Evolutionary conservation across 129 eudicot species (phyloP), one percentile per base, ranked within the genome.

Genomic region (Centaurea solstitialis): DNA sequence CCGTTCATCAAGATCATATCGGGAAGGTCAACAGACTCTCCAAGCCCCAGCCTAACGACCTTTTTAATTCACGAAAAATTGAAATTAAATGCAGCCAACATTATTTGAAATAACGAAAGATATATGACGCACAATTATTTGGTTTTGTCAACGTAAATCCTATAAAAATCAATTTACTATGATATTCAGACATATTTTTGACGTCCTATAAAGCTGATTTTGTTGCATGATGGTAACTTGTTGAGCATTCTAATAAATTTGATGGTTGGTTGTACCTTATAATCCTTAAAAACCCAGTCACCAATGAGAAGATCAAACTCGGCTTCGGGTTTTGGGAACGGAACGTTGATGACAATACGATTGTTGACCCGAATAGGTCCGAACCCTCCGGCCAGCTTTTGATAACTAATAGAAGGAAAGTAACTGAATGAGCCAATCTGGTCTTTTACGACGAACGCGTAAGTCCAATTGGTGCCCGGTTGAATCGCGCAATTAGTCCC

Each of bases 261-360:
- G 7, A 35, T 9, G 15, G 22, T 47, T 4, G 45, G 3, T 21
- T 11, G 77, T 79, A 91, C 97, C 97, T 85, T 85, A 77, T 84
- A 92, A 72, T 85, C 84, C 1, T 74, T 24, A 38, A 61, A 22
- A 74, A 43, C 82, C 97, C 92, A 92, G 73, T 92, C 97, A 18
- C 97, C 91, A 4, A 90, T 83, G 20, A 92, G 97, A 75, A 92
- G 94, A 82, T 92, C 97, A 74, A 82, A 92, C 68, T 92, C 97
- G 15, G 92, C 94, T 86, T 88, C 93, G 9, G 97, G 97, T 84
- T 83, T 92, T 1, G 97, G 89, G 75, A 90, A 92, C 9, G 97
- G 97, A 43, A 92, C 93, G 15, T 28, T 76, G 15, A 92, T 90
- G 41, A 92, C 97, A 26, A 82, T 71, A 5, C 93, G 89, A 43